Conservation (phyloP, 2,329 filamentous ascomycete genomes). For the Coniochaeta prunicola region DNA sequence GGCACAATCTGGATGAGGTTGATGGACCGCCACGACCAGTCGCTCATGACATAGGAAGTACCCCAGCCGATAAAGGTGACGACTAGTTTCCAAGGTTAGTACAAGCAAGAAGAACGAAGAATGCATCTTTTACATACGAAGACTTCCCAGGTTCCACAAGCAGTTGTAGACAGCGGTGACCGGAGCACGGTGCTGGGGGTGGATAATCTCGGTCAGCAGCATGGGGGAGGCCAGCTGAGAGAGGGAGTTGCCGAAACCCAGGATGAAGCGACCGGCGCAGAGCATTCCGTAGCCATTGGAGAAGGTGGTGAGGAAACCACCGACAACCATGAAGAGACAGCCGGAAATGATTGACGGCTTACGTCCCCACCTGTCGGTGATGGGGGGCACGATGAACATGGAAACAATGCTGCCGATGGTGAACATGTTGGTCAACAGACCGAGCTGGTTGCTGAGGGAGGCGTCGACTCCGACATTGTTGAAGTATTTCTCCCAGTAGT, state of each 20-base stretch:
- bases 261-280: conserved; percentile 51
- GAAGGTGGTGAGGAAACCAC: conserved; percentile 33
- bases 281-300: conserved; percentile 42
- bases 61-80: conserved; percentile 58
- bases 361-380: conserved; percentile 36
- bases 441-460: conserved; percentile 33
- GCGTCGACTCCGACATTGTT: conserved; percentile 21
- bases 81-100: conserved; percentile 17
- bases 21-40: conserved; percentile 64
- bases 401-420: conserved; percentile 41
- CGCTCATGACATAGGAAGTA: conserved; percentile 45
- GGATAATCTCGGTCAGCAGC: conserved; percentile 58
- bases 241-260: conserved; percentile 62
- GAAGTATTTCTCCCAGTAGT: conserved; percentile 45
- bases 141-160: conserved; percentile 46
- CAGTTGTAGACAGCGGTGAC: conserved; percentile 63
- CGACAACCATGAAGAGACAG: conserved; percentile 37
- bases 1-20: conserved; percentile 56
- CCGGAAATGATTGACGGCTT: conserved; percentile 34
- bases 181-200: conserved; percentile 60
- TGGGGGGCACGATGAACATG: conserved; percentile 37
- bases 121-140: conserved; percentile 19
- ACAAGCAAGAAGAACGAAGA: neutral
- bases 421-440: conserved; percentile 44
- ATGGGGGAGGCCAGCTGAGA: conserved; percentile 58